Base-by-base conservation (phyloP, 495 filamentous ascomycete species). In the Echria macrotheca region DNA sequence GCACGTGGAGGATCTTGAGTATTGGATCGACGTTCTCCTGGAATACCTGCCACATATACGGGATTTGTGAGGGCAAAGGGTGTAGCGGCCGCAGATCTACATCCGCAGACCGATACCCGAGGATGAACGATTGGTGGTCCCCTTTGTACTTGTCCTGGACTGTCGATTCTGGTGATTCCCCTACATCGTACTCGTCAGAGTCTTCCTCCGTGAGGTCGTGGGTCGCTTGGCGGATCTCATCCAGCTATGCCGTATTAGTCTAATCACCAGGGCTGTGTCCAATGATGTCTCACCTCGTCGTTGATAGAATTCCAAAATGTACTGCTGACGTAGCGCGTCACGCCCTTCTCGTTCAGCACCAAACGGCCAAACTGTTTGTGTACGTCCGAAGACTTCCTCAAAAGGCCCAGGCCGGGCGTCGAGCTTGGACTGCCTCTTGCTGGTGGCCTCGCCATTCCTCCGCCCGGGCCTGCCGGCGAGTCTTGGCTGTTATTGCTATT, bases 261-360 rank as follows among this genome's bases (percentile, higher is more conserved):
- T 54, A 47, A 25, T 22, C 1, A 32, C 14, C 23, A 1, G 12
- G 17, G 14, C n/a, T 19, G n/a, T 23, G 7, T 10, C n/a, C 25
- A 24, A 14, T 14, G 35, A 37, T 11, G 4, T 3, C 47, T 19
- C 53, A 57, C 89, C 78, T 96, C 89, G 50, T 91, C 87, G 41
- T 82, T 87, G 36, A 96, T 71, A 52, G 79, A 87, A n/a, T 85
- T 82, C 91, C 90, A 96, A 43, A 95, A 87, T 12, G 81, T 83
- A 66, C 84, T 91, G 63, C 86, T 91, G 50, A 96, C 84, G 67
- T 96, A 96, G 60, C 87, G 75, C 55, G 82, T 87, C 54, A 79
- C 81, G 2, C 84, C 84, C 40, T 80, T 76, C 56, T 94, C 86
- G 50, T 87, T 88, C 38, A 96, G 76, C 1, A 95, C 85, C 56